phyloP scores from a whole-genome alignment of 1,139 yeast genomes.

The Pichia sp. region DNA sequence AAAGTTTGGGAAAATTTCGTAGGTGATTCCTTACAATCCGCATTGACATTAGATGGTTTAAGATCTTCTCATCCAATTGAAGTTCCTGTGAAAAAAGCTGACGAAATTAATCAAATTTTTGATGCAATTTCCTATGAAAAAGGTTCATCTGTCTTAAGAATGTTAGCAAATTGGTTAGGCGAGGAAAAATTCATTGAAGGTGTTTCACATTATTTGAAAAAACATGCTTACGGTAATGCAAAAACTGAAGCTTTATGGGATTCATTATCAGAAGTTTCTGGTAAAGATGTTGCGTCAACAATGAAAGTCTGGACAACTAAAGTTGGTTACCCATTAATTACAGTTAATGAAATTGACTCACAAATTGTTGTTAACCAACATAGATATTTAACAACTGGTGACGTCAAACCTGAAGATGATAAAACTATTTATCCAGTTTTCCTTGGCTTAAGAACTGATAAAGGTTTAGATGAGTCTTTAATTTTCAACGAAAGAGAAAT shows the following conservation, averaged over 20 bases:
- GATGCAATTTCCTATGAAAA: slow-evolving; percentile 53
- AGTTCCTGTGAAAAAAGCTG: slow-evolving; percentile 50
- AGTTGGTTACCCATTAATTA: slow-evolving; percentile 50
- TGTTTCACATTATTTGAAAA: slow-evolving; percentile 46
- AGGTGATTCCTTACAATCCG: slow-evolving; percentile 46
- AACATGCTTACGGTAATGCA: slow-evolving; percentile 46
- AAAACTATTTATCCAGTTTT: slow-evolving; percentile 68
- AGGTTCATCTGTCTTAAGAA: slow-evolving; percentile 50
- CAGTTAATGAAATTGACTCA: slow-evolving; percentile 32
- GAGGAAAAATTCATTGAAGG: slow-evolving; percentile 47
- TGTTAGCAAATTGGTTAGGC: slow-evolving; percentile 53
- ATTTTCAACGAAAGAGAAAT: slow-evolving; percentile 61
- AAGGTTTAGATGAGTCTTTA: slow-evolving; percentile 58
- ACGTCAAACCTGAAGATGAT: slow-evolving; percentile 40
- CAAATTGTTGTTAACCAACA: slow-evolving; percentile 40
- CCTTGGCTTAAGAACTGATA: slow-evolving; percentile 57
- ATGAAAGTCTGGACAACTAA: slow-evolving; percentile 52
- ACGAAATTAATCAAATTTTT: slow-evolving; percentile 52
- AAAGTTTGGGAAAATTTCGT: slow-evolving; percentile 53
- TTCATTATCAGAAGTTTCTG: slow-evolving; percentile 42
- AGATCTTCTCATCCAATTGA: slow-evolving; percentile 57
- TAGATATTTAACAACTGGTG: slow-evolving; percentile 57
- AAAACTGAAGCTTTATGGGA: slow-evolving; percentile 48
- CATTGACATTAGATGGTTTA: slow-evolving; percentile 47
- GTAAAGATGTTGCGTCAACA: slow-evolving; percentile 41